Conservation (phyloP, 192 early-diverging fungal genomes). For the Coemansia sp. region DNA sequence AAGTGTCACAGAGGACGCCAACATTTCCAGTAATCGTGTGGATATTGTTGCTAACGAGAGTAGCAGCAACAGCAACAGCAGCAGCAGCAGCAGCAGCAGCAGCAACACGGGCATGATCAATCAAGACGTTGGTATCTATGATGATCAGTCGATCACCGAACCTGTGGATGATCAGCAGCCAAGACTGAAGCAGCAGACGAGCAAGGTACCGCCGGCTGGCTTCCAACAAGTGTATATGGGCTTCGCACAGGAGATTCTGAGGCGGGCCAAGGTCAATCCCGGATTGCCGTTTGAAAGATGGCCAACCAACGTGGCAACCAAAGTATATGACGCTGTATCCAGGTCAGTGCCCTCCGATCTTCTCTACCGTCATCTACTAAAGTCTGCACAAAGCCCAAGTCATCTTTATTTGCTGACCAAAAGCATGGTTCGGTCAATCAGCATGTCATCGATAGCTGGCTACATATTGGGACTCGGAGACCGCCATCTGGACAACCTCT, state of each 20-base stretch:
- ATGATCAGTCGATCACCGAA: background rate
- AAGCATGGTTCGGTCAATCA: conserved; percentile 34
- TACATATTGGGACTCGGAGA: conserved; percentile 71
- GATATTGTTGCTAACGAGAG: background rate
- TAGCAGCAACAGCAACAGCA: background rate
- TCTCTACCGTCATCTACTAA: conserved; percentile 17
- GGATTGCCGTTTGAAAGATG: conserved; percentile 21
- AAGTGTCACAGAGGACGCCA: background rate
- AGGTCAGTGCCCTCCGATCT: conserved; percentile 8
- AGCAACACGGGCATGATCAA: background rate
- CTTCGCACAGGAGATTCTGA: conserved; percentile 14
- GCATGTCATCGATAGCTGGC: conserved; percentile 64
- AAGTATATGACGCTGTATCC: conserved; percentile 24
- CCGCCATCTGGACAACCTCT: conserved; percentile 76
- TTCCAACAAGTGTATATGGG: conserved; percentile 19
- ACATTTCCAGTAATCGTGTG: background rate
- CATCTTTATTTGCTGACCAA: conserved; percentile 11
- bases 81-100: background rate
- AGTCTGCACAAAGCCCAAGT: conserved; percentile 17
- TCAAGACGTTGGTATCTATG: background rate
- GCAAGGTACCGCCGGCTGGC: background rate
- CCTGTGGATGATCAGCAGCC: background rate
- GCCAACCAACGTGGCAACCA: conserved; percentile 10
- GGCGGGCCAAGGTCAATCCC: background rate
- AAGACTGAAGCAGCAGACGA: background rate